Evolutionary conservation across 139 green algal genomes (phyloP), one percentile per base, ranked within the genome.

Genomic region (Spirogloea muscicola): DNA sequence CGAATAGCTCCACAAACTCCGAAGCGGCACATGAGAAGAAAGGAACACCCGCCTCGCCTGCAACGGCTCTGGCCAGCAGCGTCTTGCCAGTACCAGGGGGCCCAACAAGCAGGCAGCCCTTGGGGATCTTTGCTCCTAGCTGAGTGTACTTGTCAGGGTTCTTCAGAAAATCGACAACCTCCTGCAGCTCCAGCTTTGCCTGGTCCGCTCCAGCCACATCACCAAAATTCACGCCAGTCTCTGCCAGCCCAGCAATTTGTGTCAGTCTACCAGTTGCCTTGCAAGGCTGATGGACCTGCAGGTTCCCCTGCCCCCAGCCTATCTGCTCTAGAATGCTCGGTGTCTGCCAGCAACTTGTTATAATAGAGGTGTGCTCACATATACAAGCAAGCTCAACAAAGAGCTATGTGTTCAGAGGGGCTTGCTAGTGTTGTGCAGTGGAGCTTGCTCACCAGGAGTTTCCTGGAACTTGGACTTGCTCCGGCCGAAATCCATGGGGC

Each of bases 391-490:
- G n/a, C n/a, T n/a, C n/a, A n/a, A n/a, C n/a, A n/a, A n/a, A n/a
- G n/a, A n/a, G n/a, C n/a, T n/a, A n/a, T n/a, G n/a, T n/a, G n/a
- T n/a, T n/a, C n/a, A n/a, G n/a, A n/a, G n/a, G n/a, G n/a, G n/a
- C n/a, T n/a, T n/a, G n/a, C n/a, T n/a, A n/a, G n/a, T n/a, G n/a
- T n/a, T n/a, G n/a, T n/a, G n/a, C n/a, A n/a, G n/a, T n/a, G 91
- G 91, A 58, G n/a, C n/a, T n/a, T n/a, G n/a, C n/a, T n/a, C n/a
- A n/a, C n/a, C n/a, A n/a, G n/a, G n/a, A n/a, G 96, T 89, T 84
- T 99, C 95, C 90, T 98, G 94, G 86, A 99, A 99, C 89, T 99
- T 99, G 76, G 84, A 91, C 88, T 98, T 98, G 73, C 80, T 91
- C 74, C 87, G 88, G 34, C 90, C 94, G 87, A 99, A 99, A 83